Base-by-base conservation (phyloP, 768 basidiomycete genomes). In the Termitomyces sp. region DNA sequence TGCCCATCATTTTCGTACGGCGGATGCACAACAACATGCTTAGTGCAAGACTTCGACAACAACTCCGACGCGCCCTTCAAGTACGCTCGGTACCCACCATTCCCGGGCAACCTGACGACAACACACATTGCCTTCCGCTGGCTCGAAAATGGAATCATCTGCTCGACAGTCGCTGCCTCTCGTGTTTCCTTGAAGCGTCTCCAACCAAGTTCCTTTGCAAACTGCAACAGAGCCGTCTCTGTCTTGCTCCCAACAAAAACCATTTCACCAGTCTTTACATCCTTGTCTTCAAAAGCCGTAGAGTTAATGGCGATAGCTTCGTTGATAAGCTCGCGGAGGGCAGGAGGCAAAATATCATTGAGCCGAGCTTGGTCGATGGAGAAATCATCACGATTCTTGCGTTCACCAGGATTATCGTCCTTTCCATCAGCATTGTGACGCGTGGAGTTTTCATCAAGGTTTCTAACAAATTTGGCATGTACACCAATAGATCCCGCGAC, bases 31-130 rank as follows among this genome's bases (percentile, higher is more conserved):
- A 89, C 83, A 55, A 98, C 85, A 69, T 96, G 90, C 11, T 72
- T 72, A 6, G 68, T 80, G 68, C 91, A 95, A 58, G 81, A 77
- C 77, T 87, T 91, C 45, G 89, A 87, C 45, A 98, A 78, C 61
- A 98, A 92, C 72, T 99, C 97, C 65, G 88, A 90, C 4, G 97
- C 96, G 24, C 96, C 97, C 75, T 98, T 99, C 69, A 95, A 70
- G 70, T 90, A 90, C 2, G 93, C 73, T 42, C 56, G 34, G 6
- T 57, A 57, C 45, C 96, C 84, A 65, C 79, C 86, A 13, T 68
- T 60, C 11, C 80, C 68, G 15, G 76, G 72, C 22, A 84, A 70
- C 69, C 76, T 77, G 62, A 98, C 80, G 24, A 97, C 91, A 57
- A 92, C 91, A 41, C 91, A 95, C 94, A 97, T 97, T 6, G 91